Evolutionary conservation across 1,284 basidiomycete genomes (phyloP).

Genomic region (Polyporus tsugae): DNA sequence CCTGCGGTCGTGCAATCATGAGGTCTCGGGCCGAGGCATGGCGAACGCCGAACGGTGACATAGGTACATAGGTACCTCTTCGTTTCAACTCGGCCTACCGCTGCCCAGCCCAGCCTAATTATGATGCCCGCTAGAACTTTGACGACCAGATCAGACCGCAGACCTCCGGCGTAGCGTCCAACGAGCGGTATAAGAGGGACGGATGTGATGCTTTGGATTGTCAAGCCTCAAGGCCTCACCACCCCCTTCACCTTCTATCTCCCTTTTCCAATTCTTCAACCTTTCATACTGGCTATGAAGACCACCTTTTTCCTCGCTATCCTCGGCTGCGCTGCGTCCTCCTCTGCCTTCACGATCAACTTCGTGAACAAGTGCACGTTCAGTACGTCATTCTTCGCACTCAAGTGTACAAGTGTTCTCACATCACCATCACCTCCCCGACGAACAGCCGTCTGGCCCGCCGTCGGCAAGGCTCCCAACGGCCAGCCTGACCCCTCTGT

Average conservation of each 20-base stretch:
- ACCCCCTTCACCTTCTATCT: background rate
- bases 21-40: background rate
- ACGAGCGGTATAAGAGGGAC: background rate
- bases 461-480: slow-evolving; percentile 4
- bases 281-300: slow-evolving; percentile 1
- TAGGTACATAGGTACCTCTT: background rate
- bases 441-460: slow-evolving; percentile 6
- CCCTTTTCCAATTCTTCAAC: background rate
- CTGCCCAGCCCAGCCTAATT: slow-evolving; percentile 5
- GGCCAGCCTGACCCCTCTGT: slow-evolving; percentile 10
- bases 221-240: background rate
- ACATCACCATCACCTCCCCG: background rate
- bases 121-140: background rate
- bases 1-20: background rate
- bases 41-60: background rate
- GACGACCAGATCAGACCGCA: slow-evolving; percentile 11
- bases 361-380: slow-evolving; percentile 8
- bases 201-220: background rate
- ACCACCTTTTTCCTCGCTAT: background rate
- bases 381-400: background rate
- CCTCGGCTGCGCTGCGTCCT: background rate
- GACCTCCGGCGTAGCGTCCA: background rate
- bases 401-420: background rate
- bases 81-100: background rate
- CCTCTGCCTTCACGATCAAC: slow-evolving; percentile 8